Base-by-base conservation (phyloP, 1,284 basidiomycete species). In the Tilletia indica region DNA sequence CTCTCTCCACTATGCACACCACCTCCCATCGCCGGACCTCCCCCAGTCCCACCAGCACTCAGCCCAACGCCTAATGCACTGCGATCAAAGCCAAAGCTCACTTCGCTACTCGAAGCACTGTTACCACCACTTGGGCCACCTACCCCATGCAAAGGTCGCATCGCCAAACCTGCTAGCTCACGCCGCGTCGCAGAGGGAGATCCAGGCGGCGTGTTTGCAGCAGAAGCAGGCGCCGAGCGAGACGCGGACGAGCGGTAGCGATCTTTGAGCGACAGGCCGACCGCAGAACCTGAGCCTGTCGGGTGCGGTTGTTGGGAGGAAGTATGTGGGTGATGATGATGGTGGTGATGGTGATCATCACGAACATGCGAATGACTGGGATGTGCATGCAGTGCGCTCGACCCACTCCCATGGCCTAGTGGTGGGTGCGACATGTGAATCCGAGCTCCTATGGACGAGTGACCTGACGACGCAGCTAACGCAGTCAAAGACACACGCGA, bases 191-290 rank as follows among this genome's bases (percentile, higher is more conserved):
- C 14, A 5, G 19, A 38, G 19, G 78, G 78, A 70, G 77, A 78
- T 14, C 72, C 77, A 31, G 76, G 73, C 31, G 78, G 78, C 21
- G 77, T 77, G 47, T 76, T 75, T 9, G 74, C 76, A 2, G 76
- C 70, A 54, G 74, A 77, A 48, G 72, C 76, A 39, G 79, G 78
- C 38, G 79, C 80, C 2, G 76, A 80, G 47, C 72, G 72, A 16
- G 69, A 51, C n/a, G 54, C 36, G 11, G 64, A 45, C 25, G 39
- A n/a, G 6, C 42, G 21, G 64, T 67, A 48, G 38, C 38, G 38
- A 31, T 34, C 58, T 11, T 39, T 63, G 58, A 39, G 58, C n/a
- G 19, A 34, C 8, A 39, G 19, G 21, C 25, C 31, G 21, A 56
- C 54, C 6, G 42, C 42, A 45, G 42, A 45, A 3, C 42, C 42